These are phyloP conservation scores for Microcyclospora tardicrescens DNA, from an alignment of 2,329 filamentous ascomycete species.

Conservation along the genomic window DNA sequence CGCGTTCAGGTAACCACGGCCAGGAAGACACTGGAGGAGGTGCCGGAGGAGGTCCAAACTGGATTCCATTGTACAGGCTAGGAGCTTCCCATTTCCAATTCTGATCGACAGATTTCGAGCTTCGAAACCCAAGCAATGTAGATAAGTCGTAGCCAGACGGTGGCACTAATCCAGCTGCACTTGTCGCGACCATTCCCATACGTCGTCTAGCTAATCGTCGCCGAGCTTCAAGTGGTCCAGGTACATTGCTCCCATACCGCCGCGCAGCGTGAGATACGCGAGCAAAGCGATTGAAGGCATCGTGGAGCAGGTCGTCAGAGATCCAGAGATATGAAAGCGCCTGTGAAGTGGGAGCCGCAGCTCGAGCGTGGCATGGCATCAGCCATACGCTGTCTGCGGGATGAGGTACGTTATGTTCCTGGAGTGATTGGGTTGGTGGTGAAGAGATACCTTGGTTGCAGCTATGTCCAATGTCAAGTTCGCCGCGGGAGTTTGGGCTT, in stretches of 20 bases:
- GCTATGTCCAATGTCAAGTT: background rate
- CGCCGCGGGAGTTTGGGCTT: background rate
- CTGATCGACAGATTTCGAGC: conserved; percentile 8
- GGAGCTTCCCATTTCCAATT: conserved; percentile 17
- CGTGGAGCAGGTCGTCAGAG: conserved; percentile 42
- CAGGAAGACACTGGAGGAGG: background rate
- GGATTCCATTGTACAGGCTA: conserved; percentile 1
- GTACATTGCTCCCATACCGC: conserved; percentile 47
- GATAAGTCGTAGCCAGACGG: conserved; percentile 15
- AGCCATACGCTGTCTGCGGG: background rate
- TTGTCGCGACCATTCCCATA: conserved; percentile 29
- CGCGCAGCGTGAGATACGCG: conserved; percentile 21
- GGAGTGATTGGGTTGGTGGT: background rate
- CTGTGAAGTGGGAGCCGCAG: conserved; percentile 5
- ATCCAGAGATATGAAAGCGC: conserved; percentile 42
- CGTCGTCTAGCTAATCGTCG: conserved; percentile 42
- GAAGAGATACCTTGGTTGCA: background rate
- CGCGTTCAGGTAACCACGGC: background rate
- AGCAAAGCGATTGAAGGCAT: conserved; percentile 39
- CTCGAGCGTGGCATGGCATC: conserved; percentile 6
- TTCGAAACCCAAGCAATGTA: conserved; percentile 16
- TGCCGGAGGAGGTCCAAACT: conserved; percentile 1
- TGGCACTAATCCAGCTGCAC: conserved; percentile 4
- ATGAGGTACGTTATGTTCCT: background rate
- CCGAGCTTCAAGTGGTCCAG: conserved; percentile 50